Conservation (phyloP, 2,329 filamentous ascomycete species). For the Aspergillus sp. region DNA sequence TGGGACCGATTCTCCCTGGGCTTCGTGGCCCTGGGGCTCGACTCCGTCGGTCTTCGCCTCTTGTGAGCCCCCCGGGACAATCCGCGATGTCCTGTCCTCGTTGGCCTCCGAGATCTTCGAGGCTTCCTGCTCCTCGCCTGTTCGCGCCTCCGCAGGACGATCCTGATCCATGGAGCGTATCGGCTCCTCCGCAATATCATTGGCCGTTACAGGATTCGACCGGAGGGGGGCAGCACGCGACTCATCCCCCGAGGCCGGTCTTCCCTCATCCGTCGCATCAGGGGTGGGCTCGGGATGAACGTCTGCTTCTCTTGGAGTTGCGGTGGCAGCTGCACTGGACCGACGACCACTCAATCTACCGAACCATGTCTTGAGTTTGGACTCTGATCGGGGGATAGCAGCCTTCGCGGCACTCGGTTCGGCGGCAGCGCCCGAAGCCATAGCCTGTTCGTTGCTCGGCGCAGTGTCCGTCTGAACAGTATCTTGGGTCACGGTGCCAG, state of each 20-base stretch:
- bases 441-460: constrained; percentile 1
- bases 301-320: background rate
- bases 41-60: constrained; percentile 21
- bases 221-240: constrained; percentile 26
- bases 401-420: constrained; percentile 7
- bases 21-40: constrained; percentile 3
- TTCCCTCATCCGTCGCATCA: background rate
- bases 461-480: constrained; percentile 5
- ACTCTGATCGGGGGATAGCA: constrained; percentile 21
- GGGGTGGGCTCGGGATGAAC: background rate
- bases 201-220: constrained; percentile 31
- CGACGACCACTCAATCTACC: constrained; percentile 29
- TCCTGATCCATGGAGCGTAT: constrained; percentile 15
- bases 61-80: constrained; percentile 21
- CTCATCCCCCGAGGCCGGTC: constrained; percentile 7
- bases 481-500: constrained; percentile 8
- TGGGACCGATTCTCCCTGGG: constrained; percentile 9
- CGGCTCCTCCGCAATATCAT: constrained; percentile 21
- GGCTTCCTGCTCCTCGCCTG: constrained; percentile 13
- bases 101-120: constrained; percentile 15
- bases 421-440: constrained; percentile 4
- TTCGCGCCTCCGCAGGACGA: constrained; percentile 16
- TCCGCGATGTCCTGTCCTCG: constrained; percentile 23
- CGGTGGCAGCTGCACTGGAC: constrained; percentile 17
- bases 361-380: constrained; percentile 38